Evolutionary conservation across 208 protist genomes (phyloP).

Genomic region (Trypanosoma cruzi): DNA sequence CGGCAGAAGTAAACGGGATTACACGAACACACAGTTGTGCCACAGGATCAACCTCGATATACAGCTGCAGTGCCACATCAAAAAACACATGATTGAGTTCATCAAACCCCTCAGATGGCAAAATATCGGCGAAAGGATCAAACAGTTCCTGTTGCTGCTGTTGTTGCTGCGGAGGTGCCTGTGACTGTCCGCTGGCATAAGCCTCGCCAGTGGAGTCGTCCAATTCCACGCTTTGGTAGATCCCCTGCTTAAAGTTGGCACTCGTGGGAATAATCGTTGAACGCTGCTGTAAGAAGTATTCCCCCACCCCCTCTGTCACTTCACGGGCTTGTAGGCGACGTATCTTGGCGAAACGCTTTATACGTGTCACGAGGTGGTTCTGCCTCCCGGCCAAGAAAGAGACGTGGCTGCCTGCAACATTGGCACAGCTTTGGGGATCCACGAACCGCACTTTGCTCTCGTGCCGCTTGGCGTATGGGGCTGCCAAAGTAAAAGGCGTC

Average conservation of each 20-base stretch:
- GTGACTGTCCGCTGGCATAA: not conserved
- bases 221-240: not conserved
- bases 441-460: conserved; percentile 2
- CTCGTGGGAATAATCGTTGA: not conserved
- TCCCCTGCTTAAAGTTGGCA: not conserved
- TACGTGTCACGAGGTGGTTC: conserved; percentile 7
- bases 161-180: not conserved
- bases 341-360: conserved; percentile 13
- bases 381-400: conserved; percentile 11
- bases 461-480: not conserved
- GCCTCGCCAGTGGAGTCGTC: too few relatives aligned
- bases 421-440: not conserved
- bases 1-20: conserved; percentile 23
- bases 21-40: conserved; percentile 18
- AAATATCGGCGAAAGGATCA: conserved; percentile 24
- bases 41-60: conserved; percentile 42
- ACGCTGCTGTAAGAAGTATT: conserved; percentile 17
- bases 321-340: not conserved
- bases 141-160: not conserved
- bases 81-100: conserved; percentile 35
- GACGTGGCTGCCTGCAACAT: not conserved
- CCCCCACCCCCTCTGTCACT: not conserved
- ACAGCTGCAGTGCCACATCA: conserved; percentile 24
- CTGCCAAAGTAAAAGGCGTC: conserved; percentile 8
- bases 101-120: conserved; percentile 5